Base-by-base conservation (phyloP, 2,329 filamentous ascomycete genomes). In the Microsporum ferrugineum region DNA sequence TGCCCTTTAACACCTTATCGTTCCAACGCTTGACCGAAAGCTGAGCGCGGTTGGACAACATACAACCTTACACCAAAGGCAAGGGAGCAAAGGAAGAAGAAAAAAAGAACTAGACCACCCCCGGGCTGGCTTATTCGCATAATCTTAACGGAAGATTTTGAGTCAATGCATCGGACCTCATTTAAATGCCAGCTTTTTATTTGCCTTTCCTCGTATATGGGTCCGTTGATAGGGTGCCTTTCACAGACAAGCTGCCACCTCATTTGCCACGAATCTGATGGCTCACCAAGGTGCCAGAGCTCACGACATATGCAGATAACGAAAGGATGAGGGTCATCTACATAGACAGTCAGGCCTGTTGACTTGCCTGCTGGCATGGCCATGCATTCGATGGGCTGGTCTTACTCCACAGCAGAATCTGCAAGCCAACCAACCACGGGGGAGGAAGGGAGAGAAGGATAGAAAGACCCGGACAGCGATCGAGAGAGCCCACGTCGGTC, bases 221-320 rank as follows among this genome's bases (percentile, higher is more conserved):
- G 43, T 10, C 43, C n/a, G 43, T 47, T 8, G 34, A 36, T 36
- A 36, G 17, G 17, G 43, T 17, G n/a, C 17, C 43, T 5, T n/a
- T 43, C 14, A 29, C 23, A 47, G 43, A 23, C n/a, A 7, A 23
- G 49, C 49, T n/a, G 27, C 49, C 49, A n/a, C 49, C 49, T n/a
- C 27, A 53, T 31, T 53, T 53, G 49, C 49, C 49, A 53, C 49
- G 49, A 53, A 53, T n/a, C 49, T 53, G 49, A 47, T 29, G 43
- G n/a, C 43, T 29, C 43, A 47, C 43, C 23, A 47, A 47, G 17
- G 12, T 29, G 43, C 43, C 43, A 47, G 47, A 53, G 49, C 49
- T 53, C 49, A 53, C 49, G 31, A 34, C 49, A 53, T 33, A 51
- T 29, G 47, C 39, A 43, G 7, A 43, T 7, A 14, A 17, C 7